These are phyloP conservation scores for Penicillium longicatenatum DNA, from an alignment of 495 filamentous ascomycete species.

Conservation along the genomic window DNA sequence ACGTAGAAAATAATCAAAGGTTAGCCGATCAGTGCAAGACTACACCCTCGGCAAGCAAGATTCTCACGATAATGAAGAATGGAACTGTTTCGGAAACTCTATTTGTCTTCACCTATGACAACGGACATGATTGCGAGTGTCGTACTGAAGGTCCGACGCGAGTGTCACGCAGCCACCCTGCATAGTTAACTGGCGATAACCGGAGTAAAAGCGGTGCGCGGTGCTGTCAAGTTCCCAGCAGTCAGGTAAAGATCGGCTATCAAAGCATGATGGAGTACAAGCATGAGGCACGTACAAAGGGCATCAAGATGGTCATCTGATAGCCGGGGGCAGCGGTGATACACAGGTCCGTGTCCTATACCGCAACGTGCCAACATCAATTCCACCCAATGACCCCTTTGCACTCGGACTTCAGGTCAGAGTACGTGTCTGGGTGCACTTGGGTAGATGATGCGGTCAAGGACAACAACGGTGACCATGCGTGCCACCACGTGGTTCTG, in stretches of 20 bases:
- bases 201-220: constrained; percentile 2
- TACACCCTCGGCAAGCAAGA: neutral
- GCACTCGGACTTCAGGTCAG: constrained; percentile 9
- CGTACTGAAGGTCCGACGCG: constrained; percentile 14
- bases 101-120: neutral
- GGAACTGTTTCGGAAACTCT: neutral
- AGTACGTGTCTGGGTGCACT: neutral
- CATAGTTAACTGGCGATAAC: constrained; percentile 4
- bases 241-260: constrained; percentile 4
- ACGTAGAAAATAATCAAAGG: neutral
- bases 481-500: constrained; percentile 19
- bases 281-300: neutral
- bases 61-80: neutral
- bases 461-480: constrained; percentile 13
- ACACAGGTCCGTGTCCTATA: neutral
- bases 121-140: constrained; percentile 2
- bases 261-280: neutral
- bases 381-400: neutral
- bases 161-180: constrained; percentile 2
- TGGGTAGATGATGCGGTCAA: neutral
- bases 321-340: neutral
- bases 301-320: constrained; percentile 11
- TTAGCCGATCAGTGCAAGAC: neutral
- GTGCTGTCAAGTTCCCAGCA: constrained; percentile 3
- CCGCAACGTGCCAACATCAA: neutral